A percentile compares a stretch with the other conserved stretches of the same genome.
Conservation (phyloP, 192 early-diverging fungal species). For the Allomyces macrogynus region DNA sequence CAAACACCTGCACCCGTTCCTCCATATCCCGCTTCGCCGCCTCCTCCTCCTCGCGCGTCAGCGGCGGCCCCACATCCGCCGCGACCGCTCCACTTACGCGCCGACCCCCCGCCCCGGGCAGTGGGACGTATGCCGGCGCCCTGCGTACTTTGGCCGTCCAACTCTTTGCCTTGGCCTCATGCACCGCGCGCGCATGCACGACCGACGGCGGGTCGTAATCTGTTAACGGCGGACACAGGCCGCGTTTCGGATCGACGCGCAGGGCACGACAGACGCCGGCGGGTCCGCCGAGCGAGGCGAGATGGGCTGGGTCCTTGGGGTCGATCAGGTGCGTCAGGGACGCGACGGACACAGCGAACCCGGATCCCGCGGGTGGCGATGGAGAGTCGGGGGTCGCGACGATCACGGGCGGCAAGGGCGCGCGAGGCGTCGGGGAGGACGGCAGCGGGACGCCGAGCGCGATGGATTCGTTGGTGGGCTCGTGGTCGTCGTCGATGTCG, state of each 20-base stretch:
- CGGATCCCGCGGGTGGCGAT: neutral
- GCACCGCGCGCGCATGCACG: neutral
- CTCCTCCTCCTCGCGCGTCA: neutral
- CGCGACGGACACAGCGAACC: slow-evolving; percentile 26
- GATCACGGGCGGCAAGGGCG: too few species aligned
- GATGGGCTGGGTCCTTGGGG: slow-evolving; percentile 26
- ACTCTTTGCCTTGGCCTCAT: neutral
- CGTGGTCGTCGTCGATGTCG: too few species aligned
- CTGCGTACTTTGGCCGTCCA: neutral
- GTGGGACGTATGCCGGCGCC: neutral
- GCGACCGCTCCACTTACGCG: too few species aligned
- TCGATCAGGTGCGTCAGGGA: slow-evolving; percentile 29
- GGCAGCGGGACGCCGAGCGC: too few species aligned
- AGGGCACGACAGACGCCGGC: slow-evolving; percentile 27
- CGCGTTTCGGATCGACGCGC: slow-evolving; percentile 17
- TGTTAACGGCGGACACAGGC: slow-evolving; percentile 10
- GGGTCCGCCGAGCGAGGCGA: slow-evolving; percentile 21
- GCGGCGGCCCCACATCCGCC: neutral
- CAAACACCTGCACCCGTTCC: slow-evolving; percentile 36
- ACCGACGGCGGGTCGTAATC: slow-evolving; percentile 3
- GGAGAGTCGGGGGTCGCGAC: too few species aligned
- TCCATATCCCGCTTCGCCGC: slow-evolving; percentile 5
- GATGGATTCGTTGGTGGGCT: too few species aligned
- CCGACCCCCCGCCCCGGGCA: neutral
- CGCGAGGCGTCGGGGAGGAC: too few species aligned